phyloP scores from a whole-genome alignment of 768 basidiomycete species.

The Tricholoma flavovirens region DNA sequence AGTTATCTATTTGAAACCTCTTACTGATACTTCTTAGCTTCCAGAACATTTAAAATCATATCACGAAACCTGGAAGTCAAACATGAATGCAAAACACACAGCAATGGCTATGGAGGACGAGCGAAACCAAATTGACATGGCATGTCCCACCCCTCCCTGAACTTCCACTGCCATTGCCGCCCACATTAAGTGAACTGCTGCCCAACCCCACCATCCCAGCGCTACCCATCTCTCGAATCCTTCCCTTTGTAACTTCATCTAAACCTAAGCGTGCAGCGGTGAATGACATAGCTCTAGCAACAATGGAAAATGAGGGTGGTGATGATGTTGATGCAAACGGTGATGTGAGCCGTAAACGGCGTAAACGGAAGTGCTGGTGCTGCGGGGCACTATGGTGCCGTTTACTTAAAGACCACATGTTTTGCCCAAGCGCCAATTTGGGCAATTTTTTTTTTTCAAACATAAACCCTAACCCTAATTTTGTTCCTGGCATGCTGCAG shows the following conservation, averaged over 20 bases:
- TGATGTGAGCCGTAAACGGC: neutral
- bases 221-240: neutral
- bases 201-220: neutral
- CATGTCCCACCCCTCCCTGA: neutral
- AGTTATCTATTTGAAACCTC: neutral
- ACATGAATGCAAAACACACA: neutral
- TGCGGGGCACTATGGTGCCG: neutral
- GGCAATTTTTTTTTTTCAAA: too few relatives aligned
- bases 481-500: too few relatives aligned
- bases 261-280: neutral
- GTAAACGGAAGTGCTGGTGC: neutral
- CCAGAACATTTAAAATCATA: neutral
- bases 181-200: neutral
- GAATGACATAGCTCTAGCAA: neutral
- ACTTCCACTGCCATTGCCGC: neutral
- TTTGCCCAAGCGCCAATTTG: too few relatives aligned
- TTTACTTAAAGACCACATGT: too few relatives aligned
- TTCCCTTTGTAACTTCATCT: neutral
- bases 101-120: neutral
- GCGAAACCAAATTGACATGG: neutral
- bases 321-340: too few relatives aligned
- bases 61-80: neutral
- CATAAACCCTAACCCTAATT: too few relatives aligned
- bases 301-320: neutral
- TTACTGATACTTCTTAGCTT: neutral